Evolutionary conservation across 2,329 filamentous ascomycete genomes (phyloP).

Genomic region (Rhinocladiella mackenziei): DNA sequence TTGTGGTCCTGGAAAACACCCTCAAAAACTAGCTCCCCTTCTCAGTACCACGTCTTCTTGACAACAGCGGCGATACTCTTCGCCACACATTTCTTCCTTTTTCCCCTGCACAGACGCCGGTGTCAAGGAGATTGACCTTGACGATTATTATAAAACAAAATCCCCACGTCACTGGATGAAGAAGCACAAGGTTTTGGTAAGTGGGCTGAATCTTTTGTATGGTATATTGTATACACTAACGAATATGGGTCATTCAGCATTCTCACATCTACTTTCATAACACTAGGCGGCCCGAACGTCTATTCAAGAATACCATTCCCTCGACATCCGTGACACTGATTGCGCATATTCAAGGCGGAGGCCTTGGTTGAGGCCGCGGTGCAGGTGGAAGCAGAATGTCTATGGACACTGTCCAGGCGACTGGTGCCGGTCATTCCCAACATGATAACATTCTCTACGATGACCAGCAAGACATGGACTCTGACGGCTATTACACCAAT

Average conservation of each 20-base stretch:
- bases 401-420: slow-evolving; percentile 20
- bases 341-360: background rate
- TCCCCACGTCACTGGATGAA: slow-evolving; percentile 5
- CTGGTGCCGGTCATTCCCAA: slow-evolving; percentile 17
- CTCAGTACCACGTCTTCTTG: background rate
- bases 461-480: slow-evolving; percentile 11
- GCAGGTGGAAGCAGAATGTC: slow-evolving; percentile 17
- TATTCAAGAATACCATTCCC: no score
- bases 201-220: slow-evolving; percentile 1
- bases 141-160: no score
- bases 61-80: background rate
- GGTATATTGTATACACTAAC: slow-evolving; percentile 3
- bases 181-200: slow-evolving; percentile 4
- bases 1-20: slow-evolving; percentile 10
- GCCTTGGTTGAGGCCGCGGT: slow-evolving; percentile 13
- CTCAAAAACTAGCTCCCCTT: slow-evolving; percentile 3
- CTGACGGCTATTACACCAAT: slow-evolving; percentile 18
- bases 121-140: no score
- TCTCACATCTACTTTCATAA: slow-evolving; percentile 1
- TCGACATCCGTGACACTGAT: background rate
- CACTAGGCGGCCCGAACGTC: background rate
- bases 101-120: no score
- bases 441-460: slow-evolving; percentile 16
- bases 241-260: background rate
- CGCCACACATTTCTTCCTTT: background rate